These are phyloP conservation scores for Dioscorea zingiberensis DNA, from an alignment of 106 monocot species.

Conservation along the genomic window DNA sequence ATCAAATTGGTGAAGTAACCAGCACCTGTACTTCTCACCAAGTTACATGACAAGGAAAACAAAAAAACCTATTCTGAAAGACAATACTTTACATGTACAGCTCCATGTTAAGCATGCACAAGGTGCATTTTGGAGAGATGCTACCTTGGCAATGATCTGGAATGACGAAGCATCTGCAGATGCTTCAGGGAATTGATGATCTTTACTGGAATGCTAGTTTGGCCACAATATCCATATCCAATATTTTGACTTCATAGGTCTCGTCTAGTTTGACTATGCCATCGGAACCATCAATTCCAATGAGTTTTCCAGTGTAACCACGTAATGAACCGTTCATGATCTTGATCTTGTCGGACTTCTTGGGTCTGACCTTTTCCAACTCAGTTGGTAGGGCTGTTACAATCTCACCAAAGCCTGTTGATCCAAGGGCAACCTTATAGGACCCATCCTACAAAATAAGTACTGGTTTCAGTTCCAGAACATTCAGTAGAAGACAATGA, in stretches of 20 bases:
- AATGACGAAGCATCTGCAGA: too few species aligned
- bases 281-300: conserved; percentile 89
- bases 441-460: conserved; percentile 64
- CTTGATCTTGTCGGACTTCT: conserved; percentile 89
- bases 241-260: conserved; percentile 74
- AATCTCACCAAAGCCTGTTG: conserved; percentile 37
- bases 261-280: conserved; percentile 88
- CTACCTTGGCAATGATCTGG: too few species aligned
- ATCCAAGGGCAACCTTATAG: conserved; percentile 56
- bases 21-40: too few species aligned
- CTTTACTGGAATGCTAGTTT: conserved; percentile 47
- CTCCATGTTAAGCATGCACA: too few species aligned
- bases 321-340: conserved; percentile 62
- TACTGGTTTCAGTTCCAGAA: not conserved
- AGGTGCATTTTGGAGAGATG: too few species aligned
- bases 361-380: conserved; percentile 61
- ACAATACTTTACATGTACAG: too few species aligned
- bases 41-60: too few species aligned
- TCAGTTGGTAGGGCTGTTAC: conserved; percentile 43
- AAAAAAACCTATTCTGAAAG: too few species aligned
- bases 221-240: conserved; percentile 77
- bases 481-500: not conserved
- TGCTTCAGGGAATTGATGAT: too few species aligned
- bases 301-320: conserved; percentile 75
- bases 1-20: too few species aligned